Conservation (phyloP, 2,329 filamentous ascomycete species). For the Fusarium proliferatum region DNA sequence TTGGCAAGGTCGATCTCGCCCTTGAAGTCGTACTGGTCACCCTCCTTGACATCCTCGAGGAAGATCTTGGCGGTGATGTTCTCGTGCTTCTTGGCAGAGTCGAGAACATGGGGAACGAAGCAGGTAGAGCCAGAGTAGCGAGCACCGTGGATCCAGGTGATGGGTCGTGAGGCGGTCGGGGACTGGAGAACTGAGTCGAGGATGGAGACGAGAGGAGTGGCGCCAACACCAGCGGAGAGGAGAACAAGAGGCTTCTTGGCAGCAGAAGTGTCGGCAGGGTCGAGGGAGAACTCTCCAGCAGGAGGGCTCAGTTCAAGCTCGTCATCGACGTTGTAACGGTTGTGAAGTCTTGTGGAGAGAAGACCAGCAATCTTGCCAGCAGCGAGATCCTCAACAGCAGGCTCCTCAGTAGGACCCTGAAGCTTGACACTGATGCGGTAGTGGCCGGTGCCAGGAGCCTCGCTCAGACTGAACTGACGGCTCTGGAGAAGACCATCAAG, state of each 20-base stretch:
- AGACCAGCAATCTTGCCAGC: conserved; percentile 56
- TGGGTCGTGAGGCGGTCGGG: conserved; percentile 52
- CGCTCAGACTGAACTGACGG: conserved; percentile 80
- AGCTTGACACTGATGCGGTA: conserved; percentile 82
- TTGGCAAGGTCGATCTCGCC: conserved; percentile 69
- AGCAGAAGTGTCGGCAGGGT: conserved; percentile 55
- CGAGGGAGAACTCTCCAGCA: conserved; percentile 71
- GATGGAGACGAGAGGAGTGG: conserved; percentile 74
- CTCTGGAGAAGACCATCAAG: conserved; percentile 72
- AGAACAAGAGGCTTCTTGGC: conserved; percentile 68
- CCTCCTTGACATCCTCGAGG: conserved; percentile 61
- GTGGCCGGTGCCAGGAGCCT: conserved; percentile 65
- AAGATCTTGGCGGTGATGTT: conserved; percentile 63
- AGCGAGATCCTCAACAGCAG: conserved; percentile 48
- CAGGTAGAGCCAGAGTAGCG: conserved; percentile 62
- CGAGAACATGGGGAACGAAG: conserved; percentile 65
- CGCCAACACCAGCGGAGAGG: conserved; percentile 75
- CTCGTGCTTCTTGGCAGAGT: conserved; percentile 51
- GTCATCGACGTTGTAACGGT: conserved; percentile 60
- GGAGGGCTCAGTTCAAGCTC: conserved; percentile 66
- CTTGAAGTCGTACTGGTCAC: conserved; percentile 68
- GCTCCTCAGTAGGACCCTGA: conserved; percentile 57
- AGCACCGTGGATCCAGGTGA: conserved; percentile 73
- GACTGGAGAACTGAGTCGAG: conserved; percentile 63
- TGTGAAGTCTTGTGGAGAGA: conserved; percentile 65